These are phyloP conservation scores for Rhizopogon vulgaris DNA, from an alignment of 768 basidiomycete species.

Conservation along the genomic window DNA sequence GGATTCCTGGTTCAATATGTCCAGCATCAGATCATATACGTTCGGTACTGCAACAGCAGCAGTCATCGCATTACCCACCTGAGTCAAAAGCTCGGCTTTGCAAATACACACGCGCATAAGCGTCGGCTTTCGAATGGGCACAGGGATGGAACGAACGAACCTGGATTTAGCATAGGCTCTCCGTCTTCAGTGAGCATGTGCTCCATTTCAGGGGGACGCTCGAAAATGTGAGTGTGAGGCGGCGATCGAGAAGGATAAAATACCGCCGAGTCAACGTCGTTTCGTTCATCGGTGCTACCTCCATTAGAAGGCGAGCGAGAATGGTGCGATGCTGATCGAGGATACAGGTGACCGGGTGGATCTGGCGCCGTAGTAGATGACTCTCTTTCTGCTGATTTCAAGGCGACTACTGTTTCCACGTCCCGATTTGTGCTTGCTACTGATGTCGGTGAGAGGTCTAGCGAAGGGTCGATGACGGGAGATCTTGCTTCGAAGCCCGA, in stretches of 20 bases:
- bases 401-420: constrained; percentile 22
- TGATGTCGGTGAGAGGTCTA: constrained; percentile 22
- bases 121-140: background rate
- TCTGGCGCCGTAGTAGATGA: constrained; percentile 6
- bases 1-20: constrained; percentile 42
- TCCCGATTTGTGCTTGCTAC: constrained; percentile 7
- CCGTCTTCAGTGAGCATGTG: constrained; percentile 59
- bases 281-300: constrained; percentile 12
- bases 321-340: constrained; percentile 5
- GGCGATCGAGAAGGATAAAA: constrained; percentile 22
- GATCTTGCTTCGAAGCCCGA: constrained; percentile 3
- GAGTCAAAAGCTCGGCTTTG: constrained; percentile 56
- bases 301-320: constrained; percentile 7
- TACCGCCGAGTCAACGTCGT: background rate
- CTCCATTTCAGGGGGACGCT: constrained; percentile 40
- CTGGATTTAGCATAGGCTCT: constrained; percentile 63
- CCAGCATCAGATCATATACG: constrained; percentile 24
- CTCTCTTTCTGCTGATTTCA: constrained; percentile 28
- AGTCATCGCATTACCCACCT: constrained; percentile 33
- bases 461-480: constrained; percentile 34
- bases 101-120: constrained; percentile 4
- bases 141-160: constrained; percentile 28
- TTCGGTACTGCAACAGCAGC: constrained; percentile 4
- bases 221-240: constrained; percentile 16
- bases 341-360: constrained; percentile 4